Base-by-base conservation (phyloP, 495 filamentous ascomycete genomes). In the Penicillium angulare region DNA sequence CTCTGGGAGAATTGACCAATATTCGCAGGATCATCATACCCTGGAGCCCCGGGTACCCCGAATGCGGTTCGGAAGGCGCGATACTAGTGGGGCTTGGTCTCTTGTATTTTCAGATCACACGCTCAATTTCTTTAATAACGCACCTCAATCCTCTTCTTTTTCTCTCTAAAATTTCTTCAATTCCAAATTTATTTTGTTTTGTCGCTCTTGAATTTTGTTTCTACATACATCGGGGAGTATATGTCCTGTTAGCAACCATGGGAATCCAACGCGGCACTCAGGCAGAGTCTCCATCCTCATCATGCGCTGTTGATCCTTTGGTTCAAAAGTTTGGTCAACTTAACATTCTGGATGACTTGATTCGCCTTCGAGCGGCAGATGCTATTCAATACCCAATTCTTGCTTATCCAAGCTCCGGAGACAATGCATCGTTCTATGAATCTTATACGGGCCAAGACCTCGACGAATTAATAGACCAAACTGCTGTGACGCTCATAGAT, bases 381-480 rank as follows among this genome's bases (percentile, higher is more conserved):
- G 42, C 60, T n/a, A 56, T 70, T 35, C 79, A 81, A 50, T 51
- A 64, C 40, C 76, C 79, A 7, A 73, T 83, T 24, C 66, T 81
- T 8, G 78, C 73, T 21, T 83, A 79, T 60, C 79, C 79, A 1
- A 66, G 53, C 20, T 59, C 66, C 3, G 59, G 71, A 13, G 52
- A 63, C 36, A 66, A 60, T 43, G 50, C 51, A 9, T 59, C 65
- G 10, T 69, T 73, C 13, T 83, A 79, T 59, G 76, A 76, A 17
- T 68, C 68, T 45, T 80, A 80, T 52, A 81, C 72, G 3, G 79
- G 78, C 1, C 69, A 62, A 39, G 68, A 81, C 18, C 65, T 84
- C 45, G 72, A 83, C 52, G 68, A 66, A 15, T 76, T 82, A 67
- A 70, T 82, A 35, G 76, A 83, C 49, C 67, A 76, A 18, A 65